Base-by-base conservation (phyloP, 331 rosid species). In the Arachis monticola region DNA sequence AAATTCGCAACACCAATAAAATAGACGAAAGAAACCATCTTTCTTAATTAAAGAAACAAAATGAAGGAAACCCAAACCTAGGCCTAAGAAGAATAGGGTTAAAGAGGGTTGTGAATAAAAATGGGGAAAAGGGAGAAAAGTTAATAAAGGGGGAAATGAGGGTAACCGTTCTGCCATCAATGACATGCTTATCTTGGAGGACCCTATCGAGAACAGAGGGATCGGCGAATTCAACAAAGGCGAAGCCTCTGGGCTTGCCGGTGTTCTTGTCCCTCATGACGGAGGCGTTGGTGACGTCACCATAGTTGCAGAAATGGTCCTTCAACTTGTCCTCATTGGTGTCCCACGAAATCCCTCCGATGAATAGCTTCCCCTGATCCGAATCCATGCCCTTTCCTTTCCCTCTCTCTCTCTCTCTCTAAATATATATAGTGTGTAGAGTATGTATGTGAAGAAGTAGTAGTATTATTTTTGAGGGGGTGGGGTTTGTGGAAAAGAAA, bases 281-380 rank as follows among this genome's bases (percentile, higher is more conserved):
- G 1, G 91, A 93, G 7, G 97, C 79, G 86, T 83, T 95, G 81
- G 85, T 17, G 38, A 94, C 90, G 8, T 94, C 96, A 42, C 97
- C 97, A 35, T 92, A 94, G 84, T 79, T 86, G 63, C 85, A 51
- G 22, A 94, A 92, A 79, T 94, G 91, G 60, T 92, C 97, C 77
- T 84, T 88, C 5, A 93, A 96, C 89, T 86, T 94, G 11, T 94
- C 99, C 79, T 94, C 97, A 6, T 83, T 75, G 7, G 99, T 92
- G 30, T 92, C 99, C 98, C 97, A 94, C 1, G 99, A 94, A 77
- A 92, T 92, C 77, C 99, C 99, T 31, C 99, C 97, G 69, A 94
- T 90, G 55, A 94, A 94, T 46, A 94, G 88, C 92, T 94, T 94
- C 0, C 99, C 96, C 72, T 94, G 97, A 92, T 94, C 96, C 56